Evolutionary conservation across 163 green algal species (phyloP).

Genomic region (Scenedesmus sp.): DNA sequence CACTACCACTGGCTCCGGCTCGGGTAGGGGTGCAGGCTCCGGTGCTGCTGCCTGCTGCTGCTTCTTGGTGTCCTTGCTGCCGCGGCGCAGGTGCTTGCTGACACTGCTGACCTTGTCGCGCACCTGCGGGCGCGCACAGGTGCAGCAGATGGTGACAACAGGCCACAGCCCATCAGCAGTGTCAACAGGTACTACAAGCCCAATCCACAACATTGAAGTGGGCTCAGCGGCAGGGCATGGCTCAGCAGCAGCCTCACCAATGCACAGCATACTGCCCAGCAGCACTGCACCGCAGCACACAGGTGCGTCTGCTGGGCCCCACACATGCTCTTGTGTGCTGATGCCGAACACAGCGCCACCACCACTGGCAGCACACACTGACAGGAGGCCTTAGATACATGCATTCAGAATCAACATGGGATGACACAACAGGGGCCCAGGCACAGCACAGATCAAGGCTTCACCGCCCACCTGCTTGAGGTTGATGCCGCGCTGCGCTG

Average conservation of each 20-base stretch:
- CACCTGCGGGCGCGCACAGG: neutral
- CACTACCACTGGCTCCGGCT: conserved; percentile 15
- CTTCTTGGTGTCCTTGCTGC: conserved; percentile 23
- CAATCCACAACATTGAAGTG: no score
- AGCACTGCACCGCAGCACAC: no score
- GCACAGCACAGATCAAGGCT: neutral
- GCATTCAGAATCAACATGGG: neutral
- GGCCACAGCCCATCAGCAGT: neutral
- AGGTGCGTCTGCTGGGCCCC: no score
- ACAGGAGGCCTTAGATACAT: no score
- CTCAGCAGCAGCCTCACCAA: no score
- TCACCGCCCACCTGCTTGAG: neutral
- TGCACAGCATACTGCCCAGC: no score
- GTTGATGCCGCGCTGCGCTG: conserved; percentile 22
- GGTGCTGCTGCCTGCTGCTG: neutral
- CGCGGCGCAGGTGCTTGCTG: conserved; percentile 3
- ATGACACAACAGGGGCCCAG: neutral
- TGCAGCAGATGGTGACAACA: neutral
- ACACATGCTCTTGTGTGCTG: neutral
- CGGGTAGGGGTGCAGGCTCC: conserved; percentile 26
- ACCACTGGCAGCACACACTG: neutral
- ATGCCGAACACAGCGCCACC: neutral
- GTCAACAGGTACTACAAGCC: no score
- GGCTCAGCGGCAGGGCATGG: no score
- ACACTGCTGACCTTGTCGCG: neutral